Evolutionary conservation across 140 eudicot species (phyloP), one percentile per base, ranked within the genome.

Genomic region (Ambrosia hybrid): DNA sequence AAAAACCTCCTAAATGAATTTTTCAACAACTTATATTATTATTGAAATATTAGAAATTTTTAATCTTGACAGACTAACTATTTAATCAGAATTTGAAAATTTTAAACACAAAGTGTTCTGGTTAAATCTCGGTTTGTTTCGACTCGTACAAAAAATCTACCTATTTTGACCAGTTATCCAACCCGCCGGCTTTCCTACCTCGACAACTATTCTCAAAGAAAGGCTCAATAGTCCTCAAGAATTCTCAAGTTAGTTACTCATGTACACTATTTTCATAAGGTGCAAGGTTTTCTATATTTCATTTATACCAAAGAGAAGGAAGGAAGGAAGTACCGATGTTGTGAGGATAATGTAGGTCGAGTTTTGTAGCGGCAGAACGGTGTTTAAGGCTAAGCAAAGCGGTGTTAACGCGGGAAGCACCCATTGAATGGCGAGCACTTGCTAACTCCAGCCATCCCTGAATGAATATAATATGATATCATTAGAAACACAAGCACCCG

Each of bases 371-470:
- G 78, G 98, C 96, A 73, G 76, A 36, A 71, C 84, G 98, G 37
- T 68, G 71, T 83, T 92, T 89, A 77, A 83, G 98, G 75, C 79
- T 85, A 70, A 92, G 83, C 78, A 89, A 82, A 34, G 87, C 77
- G 57, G 78, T 82, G 74, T 80, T 89, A 39, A 92, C 75, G 45
- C 96, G 96, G 33, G 90, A 86, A 83, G 78, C 78, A 61, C 98
- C 98, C 98, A 92, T 89, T 26, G 98, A 89, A 73, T 92, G 84
- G 2, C 96, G 85, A 70, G 96, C 98, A 83, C 98, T 82, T 0
- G 96, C 92, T 62, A 92, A 74, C 49, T 92, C 96, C 78, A 92
- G 65, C 95, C 95, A 92, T 81, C 98, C 96, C 98, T 92, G 81
- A 12, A 30, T 30, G 34, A 30, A 30, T 30, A 2, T 21, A 2